Conservation (phyloP, 2,329 filamentous ascomycete genomes). For the Leptographium flavum region DNA sequence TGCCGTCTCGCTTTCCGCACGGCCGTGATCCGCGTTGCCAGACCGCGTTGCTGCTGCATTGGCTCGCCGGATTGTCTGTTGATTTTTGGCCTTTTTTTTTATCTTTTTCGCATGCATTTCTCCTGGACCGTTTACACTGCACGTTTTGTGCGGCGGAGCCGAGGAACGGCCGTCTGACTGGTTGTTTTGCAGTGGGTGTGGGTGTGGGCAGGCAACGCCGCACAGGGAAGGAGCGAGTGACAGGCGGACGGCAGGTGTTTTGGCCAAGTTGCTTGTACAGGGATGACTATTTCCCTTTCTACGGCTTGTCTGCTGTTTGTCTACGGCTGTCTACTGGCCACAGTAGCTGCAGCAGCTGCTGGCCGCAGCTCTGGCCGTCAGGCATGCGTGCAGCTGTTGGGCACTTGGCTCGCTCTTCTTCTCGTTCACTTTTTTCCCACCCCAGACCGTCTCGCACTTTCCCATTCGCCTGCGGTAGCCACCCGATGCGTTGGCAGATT, state of each 20-base stretch:
- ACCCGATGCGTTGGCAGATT: conserved; percentile 11
- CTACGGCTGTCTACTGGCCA: no score
- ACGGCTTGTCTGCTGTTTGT: no score
- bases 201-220: background rate
- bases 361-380: conserved; percentile 18
- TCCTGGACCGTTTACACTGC: background rate
- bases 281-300: no score
- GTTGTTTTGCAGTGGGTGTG: background rate
- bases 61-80: background rate
- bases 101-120: background rate
- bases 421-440: background rate
- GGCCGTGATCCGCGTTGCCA: no score
- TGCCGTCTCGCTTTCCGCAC: background rate
- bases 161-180: background rate
- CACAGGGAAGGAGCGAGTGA: background rate
- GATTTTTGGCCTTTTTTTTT: background rate
- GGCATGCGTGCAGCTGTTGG: conserved; percentile 33
- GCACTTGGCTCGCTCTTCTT: conserved; percentile 12
- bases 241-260: no score
- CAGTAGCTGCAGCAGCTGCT: background rate
- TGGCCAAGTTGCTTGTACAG: background rate
- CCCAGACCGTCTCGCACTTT: background rate
- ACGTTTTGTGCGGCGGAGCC: conserved; percentile 1
- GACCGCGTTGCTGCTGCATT: no score
- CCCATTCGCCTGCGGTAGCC: conserved; percentile 4